Evolutionary conservation across 768 basidiomycete genomes (phyloP).

Genomic region (Boletus bicolor): DNA sequence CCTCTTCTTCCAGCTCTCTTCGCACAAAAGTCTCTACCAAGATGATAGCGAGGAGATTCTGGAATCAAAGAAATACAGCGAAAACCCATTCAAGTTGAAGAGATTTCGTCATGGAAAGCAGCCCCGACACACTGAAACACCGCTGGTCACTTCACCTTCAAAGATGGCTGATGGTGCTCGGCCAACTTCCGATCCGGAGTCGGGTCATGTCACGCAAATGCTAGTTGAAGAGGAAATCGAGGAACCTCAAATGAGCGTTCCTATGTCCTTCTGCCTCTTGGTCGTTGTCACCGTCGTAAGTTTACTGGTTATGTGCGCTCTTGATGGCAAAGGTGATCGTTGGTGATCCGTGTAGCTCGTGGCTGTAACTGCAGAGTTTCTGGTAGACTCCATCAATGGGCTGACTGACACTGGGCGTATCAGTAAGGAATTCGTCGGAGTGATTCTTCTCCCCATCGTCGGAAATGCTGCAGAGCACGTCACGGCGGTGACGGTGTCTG

Average conservation of each 20-base stretch:
- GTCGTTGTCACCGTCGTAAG: slow-evolving; percentile 60
- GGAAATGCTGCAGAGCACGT: slow-evolving; percentile 91
- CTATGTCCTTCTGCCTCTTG: slow-evolving; percentile 52
- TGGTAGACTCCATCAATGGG: slow-evolving; percentile 82
- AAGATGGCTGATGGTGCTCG: not conserved
- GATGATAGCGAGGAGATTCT: slow-evolving; percentile 37
- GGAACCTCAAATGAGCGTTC: slow-evolving; percentile 51
- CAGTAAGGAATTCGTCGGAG: slow-evolving; percentile 77
- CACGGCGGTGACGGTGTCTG: slow-evolving; percentile 88
- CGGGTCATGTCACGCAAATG: not conserved
- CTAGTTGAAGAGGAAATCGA: slow-evolving; percentile 33
- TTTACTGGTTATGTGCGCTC: slow-evolving; percentile 1
- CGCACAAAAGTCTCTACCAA: slow-evolving; percentile 70
- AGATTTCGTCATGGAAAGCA: slow-evolving; percentile 16
- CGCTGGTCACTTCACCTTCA: slow-evolving; percentile 5
- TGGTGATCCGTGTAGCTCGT: slow-evolving; percentile 39
- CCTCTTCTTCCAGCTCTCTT: slow-evolving; percentile 76
- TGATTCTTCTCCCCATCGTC: slow-evolving; percentile 88
- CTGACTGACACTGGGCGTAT: slow-evolving; percentile 57
- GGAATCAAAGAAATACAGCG: slow-evolving; percentile 40
- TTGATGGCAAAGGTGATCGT: not conserved
- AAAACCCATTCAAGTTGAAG: slow-evolving; percentile 35
- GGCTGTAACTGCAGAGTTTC: slow-evolving; percentile 55
- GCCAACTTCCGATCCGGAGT: slow-evolving; percentile 11
- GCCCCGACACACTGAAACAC: slow-evolving; percentile 3